A percentile compares a stretch with the other conserved stretches of the same genome.
Conservation (phyloP, 2,329 filamentous ascomycete species). For the Trichoderma aggressivum region DNA sequence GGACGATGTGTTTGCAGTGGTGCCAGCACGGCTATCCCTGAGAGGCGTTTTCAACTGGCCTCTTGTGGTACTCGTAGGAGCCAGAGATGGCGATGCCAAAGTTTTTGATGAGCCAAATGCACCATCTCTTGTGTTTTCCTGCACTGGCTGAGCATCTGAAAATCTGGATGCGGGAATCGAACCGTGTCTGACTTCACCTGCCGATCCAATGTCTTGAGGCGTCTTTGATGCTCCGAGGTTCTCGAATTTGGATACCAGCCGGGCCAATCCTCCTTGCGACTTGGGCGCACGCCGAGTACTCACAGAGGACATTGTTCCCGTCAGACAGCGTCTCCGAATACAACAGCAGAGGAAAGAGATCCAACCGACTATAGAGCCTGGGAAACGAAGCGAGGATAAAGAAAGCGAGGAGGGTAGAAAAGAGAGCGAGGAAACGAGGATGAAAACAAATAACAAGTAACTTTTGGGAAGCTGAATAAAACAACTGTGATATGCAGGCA, state of each 20-base stretch:
- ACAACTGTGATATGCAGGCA: background rate
- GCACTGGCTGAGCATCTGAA: background rate
- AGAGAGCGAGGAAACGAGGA: background rate
- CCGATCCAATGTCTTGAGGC: background rate
- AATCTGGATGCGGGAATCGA: background rate
- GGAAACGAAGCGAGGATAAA: background rate
- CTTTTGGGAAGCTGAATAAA: background rate
- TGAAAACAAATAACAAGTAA: background rate
- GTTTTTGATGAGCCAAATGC: background rate
- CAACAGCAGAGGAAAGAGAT: background rate
- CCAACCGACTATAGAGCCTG: background rate
- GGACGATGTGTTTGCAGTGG: background rate
- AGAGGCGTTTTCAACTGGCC: background rate
- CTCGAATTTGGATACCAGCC: slow-evolving; percentile 38
- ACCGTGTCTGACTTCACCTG: background rate
- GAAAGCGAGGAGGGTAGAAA: background rate
- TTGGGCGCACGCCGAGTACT: background rate
- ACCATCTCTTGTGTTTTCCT: background rate
- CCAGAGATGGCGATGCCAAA: background rate
- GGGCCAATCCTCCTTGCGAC: slow-evolving; percentile 26
- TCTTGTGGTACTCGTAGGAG: background rate
- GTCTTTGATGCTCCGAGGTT: slow-evolving; percentile 26
- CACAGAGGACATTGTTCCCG: background rate
- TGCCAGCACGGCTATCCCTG: background rate
- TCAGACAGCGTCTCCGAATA: background rate